Conservation (phyloP, 2,329 filamentous ascomycete species). For the Talaromyces sp. region DNA sequence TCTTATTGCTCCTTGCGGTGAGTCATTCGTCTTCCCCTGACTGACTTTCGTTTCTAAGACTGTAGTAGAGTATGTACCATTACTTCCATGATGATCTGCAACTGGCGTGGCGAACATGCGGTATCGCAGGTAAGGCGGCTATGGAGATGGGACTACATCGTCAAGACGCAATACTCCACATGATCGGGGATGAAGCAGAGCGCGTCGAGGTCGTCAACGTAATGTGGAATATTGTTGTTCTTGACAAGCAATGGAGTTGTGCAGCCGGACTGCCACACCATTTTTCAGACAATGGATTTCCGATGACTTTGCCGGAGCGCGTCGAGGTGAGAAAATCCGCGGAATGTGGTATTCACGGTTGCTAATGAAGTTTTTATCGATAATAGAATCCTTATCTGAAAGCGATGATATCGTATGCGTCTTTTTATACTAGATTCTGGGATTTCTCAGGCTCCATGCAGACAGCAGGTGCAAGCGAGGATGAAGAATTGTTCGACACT, state of each 20-base stretch:
- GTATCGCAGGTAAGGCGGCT: neutral
- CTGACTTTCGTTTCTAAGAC: neutral
- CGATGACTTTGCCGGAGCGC: neutral
- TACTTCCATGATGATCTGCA: conserved; percentile 4
- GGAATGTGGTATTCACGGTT: too few relatives aligned
- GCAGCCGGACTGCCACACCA: conserved; percentile 1
- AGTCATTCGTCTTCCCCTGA: neutral
- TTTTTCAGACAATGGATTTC: neutral
- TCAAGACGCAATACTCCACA: neutral
- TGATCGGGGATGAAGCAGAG: neutral
- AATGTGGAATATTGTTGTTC: neutral
- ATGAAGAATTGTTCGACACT: conserved; percentile 4
- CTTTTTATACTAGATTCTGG: neutral
- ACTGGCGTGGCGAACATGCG: conserved; percentile 7
- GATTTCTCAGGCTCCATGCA: neutral
- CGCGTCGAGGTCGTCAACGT: neutral
- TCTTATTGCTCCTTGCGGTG: neutral
- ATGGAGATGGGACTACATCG: conserved; percentile 8
- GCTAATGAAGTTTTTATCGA: neutral
- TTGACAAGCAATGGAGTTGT: conserved; percentile 9
- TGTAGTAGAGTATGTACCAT: neutral
- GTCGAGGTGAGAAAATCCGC: neutral
- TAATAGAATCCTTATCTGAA: conserved; percentile 4
- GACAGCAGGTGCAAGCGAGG: neutral
- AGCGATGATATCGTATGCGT: conserved; percentile 1